Evolutionary conservation across 257 asterid species (phyloP), one percentile per base, ranked within the genome.

Genomic region (Parsonsia alboflavescens): DNA sequence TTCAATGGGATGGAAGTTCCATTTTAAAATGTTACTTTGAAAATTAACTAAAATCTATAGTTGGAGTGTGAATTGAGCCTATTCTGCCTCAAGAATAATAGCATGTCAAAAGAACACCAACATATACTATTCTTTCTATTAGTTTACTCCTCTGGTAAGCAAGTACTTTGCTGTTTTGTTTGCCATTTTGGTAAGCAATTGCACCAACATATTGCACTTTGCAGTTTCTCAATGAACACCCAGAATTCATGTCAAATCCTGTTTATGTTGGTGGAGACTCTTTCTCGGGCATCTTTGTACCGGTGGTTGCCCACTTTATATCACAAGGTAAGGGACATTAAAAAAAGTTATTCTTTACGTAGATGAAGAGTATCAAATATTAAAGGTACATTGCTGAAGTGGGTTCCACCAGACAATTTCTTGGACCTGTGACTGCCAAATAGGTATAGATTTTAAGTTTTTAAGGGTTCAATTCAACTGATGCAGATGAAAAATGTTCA

Each of bases 181-280:
- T n/a, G n/a, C n/a, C n/a, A n/a, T 63, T 63, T 33, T 5, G 10
- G 24, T 63, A 63, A 15, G 44, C 5, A 16, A 19, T 10, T 21
- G 28, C 24, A 54, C 13, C 8, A 22, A 11, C 46, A 19, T 11
- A 17, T 21, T 64, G 46, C 24, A 46, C 63, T 64, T 76, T 75
- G 76, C 80, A 85, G 89, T 85, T 84, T 84, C 67, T 85, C 22
- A 28, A 70, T 72, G 79, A 75, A 49, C 84, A 81, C 71, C 75
- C 87, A 1, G 85, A 80, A 13, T 81, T 80, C 52, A 69, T 49
- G 52, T 78, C 84, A n/a, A 85, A 79, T 61, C 72, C 80, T 28
- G 21, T 85, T n/a, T 82, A 82, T 26, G 63, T 83, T 70, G 87
- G 53, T 17, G 89, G 86, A 48, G 86, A 85, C 73, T 85, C 89